Percentiles rank a stretch among this genome's conserved stretches.
Conservation (phyloP, 2,329 filamentous ascomycete genomes). For the Cytospora mali region DNA sequence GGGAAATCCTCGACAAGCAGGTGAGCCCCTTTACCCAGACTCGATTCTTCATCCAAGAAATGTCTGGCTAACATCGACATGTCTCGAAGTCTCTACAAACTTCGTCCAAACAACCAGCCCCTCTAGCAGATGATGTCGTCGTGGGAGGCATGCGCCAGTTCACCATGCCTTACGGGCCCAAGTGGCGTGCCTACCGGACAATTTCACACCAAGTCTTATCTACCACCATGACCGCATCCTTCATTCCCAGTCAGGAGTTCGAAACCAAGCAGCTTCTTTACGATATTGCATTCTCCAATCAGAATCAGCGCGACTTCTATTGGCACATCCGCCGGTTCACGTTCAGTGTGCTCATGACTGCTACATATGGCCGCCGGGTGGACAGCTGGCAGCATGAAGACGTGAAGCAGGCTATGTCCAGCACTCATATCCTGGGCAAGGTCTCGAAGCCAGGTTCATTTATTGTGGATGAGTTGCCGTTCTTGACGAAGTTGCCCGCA, state of each 20-base stretch:
- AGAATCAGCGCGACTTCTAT: conserved; percentile 35
- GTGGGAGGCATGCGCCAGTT: conserved; percentile 44
- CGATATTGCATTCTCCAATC: conserved; percentile 42
- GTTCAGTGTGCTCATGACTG: conserved; percentile 37
- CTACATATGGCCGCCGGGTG: conserved; percentile 34
- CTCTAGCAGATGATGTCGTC: conserved; percentile 43
- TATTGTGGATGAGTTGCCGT: conserved; percentile 34
- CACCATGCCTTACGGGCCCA: conserved; percentile 44
- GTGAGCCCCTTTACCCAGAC: not conserved
- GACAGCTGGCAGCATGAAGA: conserved; percentile 33
- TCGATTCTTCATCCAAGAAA: not conserved
- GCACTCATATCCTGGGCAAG: conserved; percentile 28
- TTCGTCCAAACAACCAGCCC: conserved; percentile 41
- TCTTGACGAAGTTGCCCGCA: conserved; percentile 31
- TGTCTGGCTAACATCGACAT: conserved; percentile 7
- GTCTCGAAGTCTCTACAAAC: conserved; percentile 35
- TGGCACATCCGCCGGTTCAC: conserved; percentile 36
- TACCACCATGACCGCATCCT: conserved; percentile 40
- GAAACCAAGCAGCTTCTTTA: conserved; percentile 48
- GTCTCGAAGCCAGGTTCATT: conserved; percentile 33
- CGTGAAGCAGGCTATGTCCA: conserved; percentile 31
- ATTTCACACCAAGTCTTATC: conserved; percentile 44
- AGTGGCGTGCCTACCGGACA: conserved; percentile 44
- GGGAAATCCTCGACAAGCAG: conserved; percentile 47
- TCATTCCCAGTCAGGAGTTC: conserved; percentile 48